Conservation (phyloP, 2,329 filamentous ascomycete species). For the Claviceps cyperi region DNA sequence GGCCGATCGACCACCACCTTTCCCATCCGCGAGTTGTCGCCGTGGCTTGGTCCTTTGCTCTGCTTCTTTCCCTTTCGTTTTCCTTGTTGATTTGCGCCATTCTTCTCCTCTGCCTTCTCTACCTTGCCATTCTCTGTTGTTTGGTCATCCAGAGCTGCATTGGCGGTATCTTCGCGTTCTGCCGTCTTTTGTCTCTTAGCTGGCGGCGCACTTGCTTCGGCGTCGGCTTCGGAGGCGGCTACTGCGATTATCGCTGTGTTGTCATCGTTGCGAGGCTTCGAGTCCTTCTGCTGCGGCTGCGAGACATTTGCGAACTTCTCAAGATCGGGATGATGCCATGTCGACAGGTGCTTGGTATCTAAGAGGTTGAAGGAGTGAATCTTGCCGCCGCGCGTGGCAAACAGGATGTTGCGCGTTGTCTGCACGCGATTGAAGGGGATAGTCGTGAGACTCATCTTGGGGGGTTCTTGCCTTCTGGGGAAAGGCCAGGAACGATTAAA, state of each 20-base stretch:
- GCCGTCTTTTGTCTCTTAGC: slow-evolving; percentile 22
- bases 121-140: slow-evolving; percentile 1
- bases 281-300: slow-evolving; percentile 10
- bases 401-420: slow-evolving; percentile 40
- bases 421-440: slow-evolving; percentile 53
- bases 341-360: slow-evolving; percentile 43
- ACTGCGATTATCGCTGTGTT: background rate
- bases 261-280: slow-evolving; percentile 5
- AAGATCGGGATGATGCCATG: slow-evolving; percentile 42
- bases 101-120: slow-evolving; percentile 7
- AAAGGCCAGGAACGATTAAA: background rate
- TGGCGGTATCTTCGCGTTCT: slow-evolving; percentile 12
- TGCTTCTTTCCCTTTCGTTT: slow-evolving; percentile 18
- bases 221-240: slow-evolving; percentile 8
- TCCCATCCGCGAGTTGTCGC: slow-evolving; percentile 10
- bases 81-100: slow-evolving; percentile 6
- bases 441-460: slow-evolving; percentile 3
- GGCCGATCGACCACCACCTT: slow-evolving; percentile 34
- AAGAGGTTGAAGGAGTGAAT: slow-evolving; percentile 52
- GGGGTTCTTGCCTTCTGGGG: background rate
- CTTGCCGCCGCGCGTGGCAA: slow-evolving; percentile 59
- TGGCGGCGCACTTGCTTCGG: slow-evolving; percentile 17
- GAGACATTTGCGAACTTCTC: slow-evolving; percentile 16
- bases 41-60: slow-evolving; percentile 12
- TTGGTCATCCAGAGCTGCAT: background rate